Evolutionary conservation across 1,284 basidiomycete species (phyloP).

Genomic region (Rhodotorula glutinis): DNA sequence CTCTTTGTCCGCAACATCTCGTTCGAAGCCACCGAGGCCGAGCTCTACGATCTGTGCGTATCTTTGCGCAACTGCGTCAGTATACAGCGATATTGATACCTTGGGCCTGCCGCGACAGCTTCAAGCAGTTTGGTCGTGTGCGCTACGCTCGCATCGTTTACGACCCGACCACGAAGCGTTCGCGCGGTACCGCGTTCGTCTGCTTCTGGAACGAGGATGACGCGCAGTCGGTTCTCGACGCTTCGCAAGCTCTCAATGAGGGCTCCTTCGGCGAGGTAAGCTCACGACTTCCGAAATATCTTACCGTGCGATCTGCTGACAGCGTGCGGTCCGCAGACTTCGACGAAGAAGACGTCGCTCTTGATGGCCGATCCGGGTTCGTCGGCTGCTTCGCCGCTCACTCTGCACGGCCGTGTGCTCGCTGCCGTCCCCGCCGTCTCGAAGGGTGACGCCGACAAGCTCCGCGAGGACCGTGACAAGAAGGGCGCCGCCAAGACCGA

Average conservation of each 20-base stretch:
- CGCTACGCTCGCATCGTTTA: conserved; percentile 90
- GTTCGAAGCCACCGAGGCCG: conserved; percentile 86
- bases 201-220: conserved; percentile 95
- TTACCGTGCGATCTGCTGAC: too few relatives aligned
- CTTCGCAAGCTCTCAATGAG: conserved; percentile 60
- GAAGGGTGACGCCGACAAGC: conserved; percentile 75
- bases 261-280: conserved; percentile 37
- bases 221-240: conserved; percentile 78
- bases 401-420: conserved; percentile 87
- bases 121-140: conserved; percentile 85
- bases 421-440: conserved; percentile 89
- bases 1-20: conserved; percentile 93
- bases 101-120: conserved; percentile 54
- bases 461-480: conserved; percentile 81
- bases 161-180: conserved; percentile 77
- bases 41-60: conserved; percentile 71
- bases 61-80: accelerated
- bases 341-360: conserved; percentile 57
- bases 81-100: neutral
- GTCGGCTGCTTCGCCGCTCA: conserved; percentile 73
- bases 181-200: conserved; percentile 91
- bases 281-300: neutral
- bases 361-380: conserved; percentile 94
- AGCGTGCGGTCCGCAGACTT: conserved; percentile 13
- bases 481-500: conserved; percentile 78